Percentiles rank a stretch among this genome's conserved stretches.
Conservation (phyloP, 1,284 basidiomycete species). For the Ustanciosporium gigantosporum region DNA sequence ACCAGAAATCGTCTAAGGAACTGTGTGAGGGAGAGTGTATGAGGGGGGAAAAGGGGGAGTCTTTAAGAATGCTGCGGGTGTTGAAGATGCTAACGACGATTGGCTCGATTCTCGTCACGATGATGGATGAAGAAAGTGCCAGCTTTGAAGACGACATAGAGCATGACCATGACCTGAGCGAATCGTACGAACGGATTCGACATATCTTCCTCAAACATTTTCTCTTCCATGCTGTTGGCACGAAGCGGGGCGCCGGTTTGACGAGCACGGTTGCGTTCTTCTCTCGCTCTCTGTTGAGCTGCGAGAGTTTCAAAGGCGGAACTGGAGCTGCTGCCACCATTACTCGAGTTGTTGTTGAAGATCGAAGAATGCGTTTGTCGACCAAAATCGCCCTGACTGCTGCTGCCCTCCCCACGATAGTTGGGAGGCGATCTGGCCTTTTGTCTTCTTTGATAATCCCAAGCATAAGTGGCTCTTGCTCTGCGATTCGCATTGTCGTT, state of each 20-base stretch:
- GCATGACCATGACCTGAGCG: slow-evolving; percentile 42
- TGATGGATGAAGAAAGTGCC: slow-evolving; percentile 22
- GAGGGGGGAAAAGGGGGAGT: too few relatives aligned
- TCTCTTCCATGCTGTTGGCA: slow-evolving; percentile 10
- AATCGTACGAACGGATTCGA: slow-evolving; percentile 43
- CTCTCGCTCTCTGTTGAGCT: slow-evolving; percentile 16
- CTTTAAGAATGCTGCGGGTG: too few relatives aligned
- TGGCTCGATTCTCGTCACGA: too few relatives aligned
- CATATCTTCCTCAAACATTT: slow-evolving; percentile 28
- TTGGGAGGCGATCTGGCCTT: background rate
- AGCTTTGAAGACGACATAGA: slow-evolving; percentile 37
- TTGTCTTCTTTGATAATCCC: slow-evolving; percentile 52
- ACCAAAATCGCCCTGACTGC: background rate
- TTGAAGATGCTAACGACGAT: too few relatives aligned
- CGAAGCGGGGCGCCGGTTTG: slow-evolving; percentile 4
- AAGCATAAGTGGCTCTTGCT: slow-evolving; percentile 54
- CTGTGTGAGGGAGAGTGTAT: too few relatives aligned
- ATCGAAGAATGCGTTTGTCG: slow-evolving; percentile 9
- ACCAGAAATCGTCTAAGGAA: too few relatives aligned
- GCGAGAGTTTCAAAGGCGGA: slow-evolving; percentile 31
- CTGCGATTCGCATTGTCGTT: slow-evolving; percentile 40
- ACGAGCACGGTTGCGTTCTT: slow-evolving; percentile 20
- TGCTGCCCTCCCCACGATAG: background rate
- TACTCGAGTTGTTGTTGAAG: background rate
- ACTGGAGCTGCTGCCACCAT: background rate